A percentile compares a stretch with the other conserved stretches of the same genome.
Conservation (phyloP, 768 basidiomycete species). For the Boletus rubropictus region DNA sequence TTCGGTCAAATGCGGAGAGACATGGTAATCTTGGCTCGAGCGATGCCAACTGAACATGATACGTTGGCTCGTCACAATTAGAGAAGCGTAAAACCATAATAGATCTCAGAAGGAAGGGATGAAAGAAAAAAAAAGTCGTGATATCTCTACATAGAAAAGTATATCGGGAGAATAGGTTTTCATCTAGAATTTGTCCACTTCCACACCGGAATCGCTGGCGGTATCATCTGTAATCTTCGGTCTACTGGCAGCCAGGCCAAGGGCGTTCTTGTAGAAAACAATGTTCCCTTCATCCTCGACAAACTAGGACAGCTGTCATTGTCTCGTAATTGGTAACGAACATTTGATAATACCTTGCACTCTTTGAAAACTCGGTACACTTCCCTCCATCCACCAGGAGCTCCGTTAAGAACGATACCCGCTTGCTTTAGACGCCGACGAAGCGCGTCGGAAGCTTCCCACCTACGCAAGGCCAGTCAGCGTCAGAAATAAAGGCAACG, state of each 20-base stretch:
- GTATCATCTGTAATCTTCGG: conserved; percentile 58
- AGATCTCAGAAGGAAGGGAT: neutral
- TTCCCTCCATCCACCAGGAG: conserved; percentile 76
- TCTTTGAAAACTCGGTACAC: conserved; percentile 69
- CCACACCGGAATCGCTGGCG: conserved; percentile 64
- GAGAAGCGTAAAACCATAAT: neutral
- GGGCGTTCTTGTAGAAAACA: conserved; percentile 85
- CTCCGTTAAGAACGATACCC: conserved; percentile 60
- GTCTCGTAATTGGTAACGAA: neutral
- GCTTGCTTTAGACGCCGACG: conserved; percentile 61
- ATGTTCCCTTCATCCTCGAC: conserved; percentile 93
- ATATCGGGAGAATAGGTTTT: conserved; percentile 1
- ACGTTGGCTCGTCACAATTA: neutral
- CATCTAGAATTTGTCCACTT: conserved; percentile 38
- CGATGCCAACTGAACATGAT: neutral
- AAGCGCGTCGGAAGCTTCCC: conserved; percentile 87
- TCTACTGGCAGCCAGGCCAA: conserved; percentile 67
- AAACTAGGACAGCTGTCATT: conserved; percentile 43
- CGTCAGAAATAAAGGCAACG: neutral
- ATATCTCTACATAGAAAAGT: conserved; percentile 7
- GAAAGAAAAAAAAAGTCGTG: neutral
- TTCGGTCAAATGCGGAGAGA: too few relatives aligned
- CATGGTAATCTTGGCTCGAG: too few relatives aligned
- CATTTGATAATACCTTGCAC: conserved; percentile 52
- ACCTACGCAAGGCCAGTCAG: conserved; percentile 37